Evolutionary conservation across 257 asterid genomes (phyloP).

Genomic region (Scutellaria galericulata): DNA sequence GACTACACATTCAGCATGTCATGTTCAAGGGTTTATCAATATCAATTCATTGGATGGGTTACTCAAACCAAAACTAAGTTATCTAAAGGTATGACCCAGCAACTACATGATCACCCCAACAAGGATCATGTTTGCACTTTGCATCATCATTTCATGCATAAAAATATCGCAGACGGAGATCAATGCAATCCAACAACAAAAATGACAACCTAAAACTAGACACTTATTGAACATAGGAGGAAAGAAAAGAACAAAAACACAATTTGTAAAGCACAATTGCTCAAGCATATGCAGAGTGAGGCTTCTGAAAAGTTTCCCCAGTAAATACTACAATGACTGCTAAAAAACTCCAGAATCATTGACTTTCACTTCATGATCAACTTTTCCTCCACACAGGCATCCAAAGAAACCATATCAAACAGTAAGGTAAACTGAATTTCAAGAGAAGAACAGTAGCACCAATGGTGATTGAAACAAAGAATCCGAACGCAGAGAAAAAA

Average conservation of each 20-base stretch:
- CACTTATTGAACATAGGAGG: neutral
- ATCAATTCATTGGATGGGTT: neutral
- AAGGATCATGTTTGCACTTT: slow-evolving; percentile 13
- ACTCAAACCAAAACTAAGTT: slow-evolving; percentile 6
- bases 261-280: slow-evolving; percentile 17
- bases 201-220: neutral
- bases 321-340: neutral
- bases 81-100: neutral
- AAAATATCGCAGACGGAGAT: neutral
- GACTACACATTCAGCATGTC: neutral
- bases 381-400: neutral
- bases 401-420: slow-evolving; percentile 11
- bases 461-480: neutral
- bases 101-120: neutral
- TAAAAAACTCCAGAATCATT: slow-evolving; percentile 9
- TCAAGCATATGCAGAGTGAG: neutral
- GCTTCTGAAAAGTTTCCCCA: neutral
- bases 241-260: neutral
- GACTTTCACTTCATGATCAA: slow-evolving; percentile 9
- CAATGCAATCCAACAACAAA: neutral
- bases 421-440: neutral
- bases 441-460: neutral
- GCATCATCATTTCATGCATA: slow-evolving; percentile 1
- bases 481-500: neutral
- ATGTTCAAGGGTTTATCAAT: slow-evolving; percentile 11